Conservation (phyloP, 495 filamentous ascomycete genomes). For the Penicillium salamii region DNA sequence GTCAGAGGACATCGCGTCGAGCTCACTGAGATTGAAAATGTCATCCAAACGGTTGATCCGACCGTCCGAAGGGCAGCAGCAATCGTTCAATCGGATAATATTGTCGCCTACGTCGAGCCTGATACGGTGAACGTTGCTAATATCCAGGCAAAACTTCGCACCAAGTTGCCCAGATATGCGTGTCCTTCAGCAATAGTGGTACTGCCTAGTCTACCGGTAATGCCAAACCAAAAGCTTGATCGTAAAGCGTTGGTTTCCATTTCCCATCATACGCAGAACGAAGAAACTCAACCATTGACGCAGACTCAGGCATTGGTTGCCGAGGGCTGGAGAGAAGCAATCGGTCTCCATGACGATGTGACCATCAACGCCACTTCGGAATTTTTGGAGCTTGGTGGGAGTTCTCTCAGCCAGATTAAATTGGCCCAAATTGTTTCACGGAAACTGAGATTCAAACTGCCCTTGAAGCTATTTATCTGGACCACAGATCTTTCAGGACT, state of each 20-base stretch:
- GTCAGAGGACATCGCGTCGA: constrained; percentile 32
- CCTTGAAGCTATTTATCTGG: not conserved
- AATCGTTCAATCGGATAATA: not conserved
- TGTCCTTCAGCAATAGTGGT: not conserved
- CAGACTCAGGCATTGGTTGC: not conserved
- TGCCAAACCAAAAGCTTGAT: too few relatives aligned
- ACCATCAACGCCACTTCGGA: not conserved
- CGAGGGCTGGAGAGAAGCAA: not conserved
- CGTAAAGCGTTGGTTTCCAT: too few relatives aligned
- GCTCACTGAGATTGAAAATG: constrained; percentile 30
- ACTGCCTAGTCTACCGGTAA: not conserved
- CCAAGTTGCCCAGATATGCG: not conserved
- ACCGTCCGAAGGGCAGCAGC: not conserved
- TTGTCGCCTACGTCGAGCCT: not conserved
- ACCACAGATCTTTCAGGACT: not conserved
- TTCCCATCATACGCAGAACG: not conserved
- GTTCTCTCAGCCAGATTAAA: not conserved
- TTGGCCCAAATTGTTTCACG: not conserved
- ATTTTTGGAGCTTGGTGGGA: not conserved
- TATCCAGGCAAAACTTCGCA: not conserved
- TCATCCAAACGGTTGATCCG: not conserved
- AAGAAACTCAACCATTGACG: not conserved
- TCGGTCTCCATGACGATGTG: not conserved
- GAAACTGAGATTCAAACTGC: not conserved
- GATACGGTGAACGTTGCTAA: not conserved